Evolutionary conservation across 768 basidiomycete species (phyloP).

Genomic region (Amanita polypyramis): DNA sequence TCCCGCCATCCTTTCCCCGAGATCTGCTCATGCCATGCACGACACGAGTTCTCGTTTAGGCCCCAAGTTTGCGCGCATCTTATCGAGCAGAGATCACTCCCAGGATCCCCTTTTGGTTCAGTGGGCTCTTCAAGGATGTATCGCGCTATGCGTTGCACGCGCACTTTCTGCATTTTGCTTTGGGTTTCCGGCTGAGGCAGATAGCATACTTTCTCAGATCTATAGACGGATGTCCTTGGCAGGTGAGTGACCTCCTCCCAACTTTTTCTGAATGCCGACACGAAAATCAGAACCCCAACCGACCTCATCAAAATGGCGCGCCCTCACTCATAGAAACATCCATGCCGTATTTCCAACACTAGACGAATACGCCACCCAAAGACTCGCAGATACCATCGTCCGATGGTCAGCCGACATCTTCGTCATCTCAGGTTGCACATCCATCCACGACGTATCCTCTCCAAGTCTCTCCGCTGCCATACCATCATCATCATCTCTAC

Average conservation of each 20-base stretch:
- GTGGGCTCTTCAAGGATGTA: constrained; percentile 63
- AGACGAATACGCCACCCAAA: constrained; percentile 54
- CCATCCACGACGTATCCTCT: constrained; percentile 24
- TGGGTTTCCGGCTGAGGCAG: constrained; percentile 62
- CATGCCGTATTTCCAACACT: constrained; percentile 58
- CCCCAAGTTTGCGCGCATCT: constrained; percentile 44
- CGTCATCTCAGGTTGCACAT: constrained; percentile 44
- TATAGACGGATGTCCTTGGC: constrained; percentile 45
- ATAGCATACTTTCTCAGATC: constrained; percentile 52
- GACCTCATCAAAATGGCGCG: constrained; percentile 68
- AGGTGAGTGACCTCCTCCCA: constrained; percentile 25
- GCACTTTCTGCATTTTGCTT: constrained; percentile 65
- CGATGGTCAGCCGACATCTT: constrained; percentile 66
- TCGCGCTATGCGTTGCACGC: constrained; percentile 55
- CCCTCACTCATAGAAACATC: constrained; percentile 60
- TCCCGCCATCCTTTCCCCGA: constrained; percentile 24
- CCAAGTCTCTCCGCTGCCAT: constrained; percentile 6
- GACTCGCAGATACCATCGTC: constrained; percentile 64
- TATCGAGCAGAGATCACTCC: constrained; percentile 55
- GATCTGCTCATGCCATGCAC: constrained; percentile 40
- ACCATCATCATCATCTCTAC: constrained; percentile 15
- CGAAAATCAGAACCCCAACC: constrained; percentile 54
- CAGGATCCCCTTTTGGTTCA: constrained; percentile 73
- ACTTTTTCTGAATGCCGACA: constrained; percentile 4
- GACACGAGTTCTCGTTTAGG: constrained; percentile 59